Evolutionary conservation across 345 rosid species (phyloP).

Genomic region (Acer campestre): DNA sequence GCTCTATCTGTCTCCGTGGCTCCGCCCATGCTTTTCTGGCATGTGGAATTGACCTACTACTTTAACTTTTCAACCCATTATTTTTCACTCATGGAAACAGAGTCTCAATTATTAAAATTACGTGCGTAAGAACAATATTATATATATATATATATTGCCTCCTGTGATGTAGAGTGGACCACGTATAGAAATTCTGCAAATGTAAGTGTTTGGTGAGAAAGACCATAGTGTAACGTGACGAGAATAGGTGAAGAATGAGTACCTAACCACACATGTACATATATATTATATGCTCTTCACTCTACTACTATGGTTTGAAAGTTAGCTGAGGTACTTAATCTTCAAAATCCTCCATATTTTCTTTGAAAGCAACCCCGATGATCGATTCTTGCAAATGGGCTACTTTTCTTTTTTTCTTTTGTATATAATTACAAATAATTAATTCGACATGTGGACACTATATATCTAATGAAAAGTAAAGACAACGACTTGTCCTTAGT

Average conservation of each 20-base stretch:
- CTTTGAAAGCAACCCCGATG: background rate
- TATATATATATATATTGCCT: too few species aligned
- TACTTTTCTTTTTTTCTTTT: background rate
- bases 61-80: too few species aligned
- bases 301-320: background rate
- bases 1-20: background rate
- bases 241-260: background rate
- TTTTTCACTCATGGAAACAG: background rate
- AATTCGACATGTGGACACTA: too few species aligned
- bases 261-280: background rate
- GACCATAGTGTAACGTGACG: background rate
- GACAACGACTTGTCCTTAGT: too few species aligned
- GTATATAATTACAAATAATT: too few species aligned
- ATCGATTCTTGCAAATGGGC: background rate
- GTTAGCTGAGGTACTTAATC: slow-evolving; percentile 6
- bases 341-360: background rate
- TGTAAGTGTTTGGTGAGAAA: slow-evolving; percentile 2
- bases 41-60: too few species aligned
- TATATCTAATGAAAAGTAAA: background rate
- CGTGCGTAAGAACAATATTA: too few species aligned
- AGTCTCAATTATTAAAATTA: too few species aligned
- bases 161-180: too few species aligned
- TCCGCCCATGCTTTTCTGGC: background rate
- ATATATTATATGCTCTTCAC: background rate
- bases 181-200: background rate